Percentiles rank a stretch among this genome's conserved stretches.
Evolutionary conservation across 192 early-diverging fungal genomes (phyloP).

Genomic region (Backusella circina): DNA sequence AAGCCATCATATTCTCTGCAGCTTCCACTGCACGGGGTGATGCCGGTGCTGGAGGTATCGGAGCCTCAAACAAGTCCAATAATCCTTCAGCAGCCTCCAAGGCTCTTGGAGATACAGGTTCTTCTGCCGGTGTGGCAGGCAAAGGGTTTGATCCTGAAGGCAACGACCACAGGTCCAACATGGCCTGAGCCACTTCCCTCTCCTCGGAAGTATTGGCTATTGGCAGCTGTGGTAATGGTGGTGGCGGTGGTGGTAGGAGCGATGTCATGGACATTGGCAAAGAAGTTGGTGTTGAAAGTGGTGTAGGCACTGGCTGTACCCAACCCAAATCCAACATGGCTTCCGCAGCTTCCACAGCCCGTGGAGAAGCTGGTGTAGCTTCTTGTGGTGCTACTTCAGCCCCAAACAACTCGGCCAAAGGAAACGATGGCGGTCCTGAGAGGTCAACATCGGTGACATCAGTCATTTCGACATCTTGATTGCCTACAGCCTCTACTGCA

Average conservation of each 20-base stretch:
- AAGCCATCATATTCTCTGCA: too few species aligned
- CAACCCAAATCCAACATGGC: neutral
- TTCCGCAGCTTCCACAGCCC: neutral
- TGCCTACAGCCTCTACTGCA: neutral
- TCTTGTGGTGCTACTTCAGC: neutral
- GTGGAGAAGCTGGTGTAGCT: neutral
- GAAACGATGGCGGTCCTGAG: too few species aligned
- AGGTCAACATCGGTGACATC: too few species aligned
- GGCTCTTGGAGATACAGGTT: neutral
- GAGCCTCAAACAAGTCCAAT: too few species aligned
- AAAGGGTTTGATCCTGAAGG: neutral
- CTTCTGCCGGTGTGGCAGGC: neutral
- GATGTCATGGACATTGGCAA: too few species aligned
- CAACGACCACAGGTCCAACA: neutral
- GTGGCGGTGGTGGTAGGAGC: neutral
- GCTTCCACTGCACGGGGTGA: too few species aligned
- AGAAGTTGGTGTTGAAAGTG: neutral
- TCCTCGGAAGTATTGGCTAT: too few species aligned
- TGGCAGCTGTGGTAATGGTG: neutral
- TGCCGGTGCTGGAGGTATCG: too few species aligned
- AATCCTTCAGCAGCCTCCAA: neutral
- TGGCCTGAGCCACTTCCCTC: neutral
- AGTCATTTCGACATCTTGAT: neutral
- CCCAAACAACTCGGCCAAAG: neutral
- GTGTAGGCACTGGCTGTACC: neutral